A percentile compares a stretch with the other conserved stretches of the same genome.
These are phyloP conservation scores for Fraxinus dipetala DNA, from an alignment of 305 asterid genomes.

Conservation along the genomic window DNA sequence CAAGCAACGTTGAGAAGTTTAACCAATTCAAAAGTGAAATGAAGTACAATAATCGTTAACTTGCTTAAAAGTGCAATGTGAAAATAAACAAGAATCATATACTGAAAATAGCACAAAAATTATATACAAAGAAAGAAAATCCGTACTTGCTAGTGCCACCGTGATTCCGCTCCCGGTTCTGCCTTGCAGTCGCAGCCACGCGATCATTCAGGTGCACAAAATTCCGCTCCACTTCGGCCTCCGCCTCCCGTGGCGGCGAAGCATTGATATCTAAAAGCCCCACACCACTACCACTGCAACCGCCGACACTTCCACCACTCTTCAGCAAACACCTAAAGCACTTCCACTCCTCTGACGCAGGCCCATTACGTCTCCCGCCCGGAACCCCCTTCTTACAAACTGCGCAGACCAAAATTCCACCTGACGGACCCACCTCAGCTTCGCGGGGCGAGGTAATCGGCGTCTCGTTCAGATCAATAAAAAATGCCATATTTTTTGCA, in stretches of 20 bases:
- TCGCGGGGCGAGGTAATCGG: conserved; percentile 6
- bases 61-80: conserved; percentile 13
- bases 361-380: conserved; percentile 18
- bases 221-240: conserved; percentile 17
- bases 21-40: background rate
- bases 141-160: conserved; percentile 45
- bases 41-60: background rate
- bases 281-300: conserved; percentile 11
- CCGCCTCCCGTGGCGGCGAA: conserved; percentile 23
- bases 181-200: conserved; percentile 14
- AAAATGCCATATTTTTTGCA: background rate
- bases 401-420: conserved; percentile 19
- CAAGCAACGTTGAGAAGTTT: background rate
- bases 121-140: conserved; percentile 25
- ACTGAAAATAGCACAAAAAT: conserved; percentile 1
- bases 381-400: conserved; percentile 20
- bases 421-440: conserved; percentile 4
- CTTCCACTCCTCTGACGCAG: conserved; percentile 23
- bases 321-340: conserved; percentile 28
- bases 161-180: conserved; percentile 23
- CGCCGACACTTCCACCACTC: background rate
- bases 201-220: conserved; percentile 20
- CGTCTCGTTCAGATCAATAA: conserved; percentile 8
- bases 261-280: conserved; percentile 26
- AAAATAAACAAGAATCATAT: conserved; percentile 22